A percentile compares a stretch with the other conserved stretches of the same genome.
Conservation (phyloP, 805 yeast species). For the Myxozyma melibiosi region DNA sequence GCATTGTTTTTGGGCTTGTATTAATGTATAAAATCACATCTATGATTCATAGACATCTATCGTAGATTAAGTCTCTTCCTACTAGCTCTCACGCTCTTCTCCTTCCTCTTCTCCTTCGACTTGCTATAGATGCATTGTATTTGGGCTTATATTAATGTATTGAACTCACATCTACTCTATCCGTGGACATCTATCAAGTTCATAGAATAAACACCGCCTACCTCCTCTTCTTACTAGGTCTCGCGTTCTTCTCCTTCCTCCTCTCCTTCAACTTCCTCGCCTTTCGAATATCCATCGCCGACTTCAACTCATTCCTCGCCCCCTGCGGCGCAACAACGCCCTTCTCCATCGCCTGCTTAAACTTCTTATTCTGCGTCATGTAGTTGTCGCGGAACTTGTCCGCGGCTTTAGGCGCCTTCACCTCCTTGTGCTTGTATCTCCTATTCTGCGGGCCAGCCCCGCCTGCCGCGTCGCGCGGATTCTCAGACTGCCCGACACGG, state of each 20-base stretch:
- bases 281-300: constrained; percentile 78
- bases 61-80: too few relatives aligned
- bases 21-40: too few relatives aligned
- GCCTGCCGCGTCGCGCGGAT: constrained; percentile 37
- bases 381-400: constrained; percentile 88
- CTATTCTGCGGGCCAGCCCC: constrained; percentile 10
- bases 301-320: constrained; percentile 57
- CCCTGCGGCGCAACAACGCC: constrained; percentile 52
- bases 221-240: constrained; percentile 57
- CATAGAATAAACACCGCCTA: neutral
- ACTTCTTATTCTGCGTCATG: constrained; percentile 77
- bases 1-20: neutral
- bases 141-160: too few relatives aligned
- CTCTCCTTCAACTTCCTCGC: constrained; percentile 68
- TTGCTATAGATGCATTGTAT: too few relatives aligned
- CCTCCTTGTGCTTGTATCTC: constrained; percentile 70
- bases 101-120: too few relatives aligned
- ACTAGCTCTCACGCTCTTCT: too few relatives aligned
- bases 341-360: constrained; percentile 72
- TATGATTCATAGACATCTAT: too few relatives aligned
- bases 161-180: too few relatives aligned
- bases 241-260: constrained; percentile 79
- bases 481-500: constrained; percentile 43
- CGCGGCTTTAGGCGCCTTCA: constrained; percentile 85
- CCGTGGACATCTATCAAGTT: too few relatives aligned